phyloP scores from a whole-genome alignment of 2,329 filamentous ascomycete species.

The Coniochaeta pulveracea region DNA sequence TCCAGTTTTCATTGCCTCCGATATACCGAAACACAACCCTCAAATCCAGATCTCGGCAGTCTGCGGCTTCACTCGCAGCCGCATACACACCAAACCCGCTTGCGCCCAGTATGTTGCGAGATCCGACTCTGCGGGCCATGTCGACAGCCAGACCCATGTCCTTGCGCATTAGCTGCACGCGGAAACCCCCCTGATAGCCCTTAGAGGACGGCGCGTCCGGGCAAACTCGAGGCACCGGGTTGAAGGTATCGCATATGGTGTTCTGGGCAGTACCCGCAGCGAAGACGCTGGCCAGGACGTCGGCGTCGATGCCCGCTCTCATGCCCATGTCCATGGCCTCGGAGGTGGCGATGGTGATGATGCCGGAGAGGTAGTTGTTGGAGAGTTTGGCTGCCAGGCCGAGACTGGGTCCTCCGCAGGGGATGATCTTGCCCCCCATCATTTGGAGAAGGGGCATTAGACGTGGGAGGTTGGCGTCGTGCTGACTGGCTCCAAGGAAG shows the following conservation, averaged over 20 bases:
- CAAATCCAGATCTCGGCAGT: slow-evolving; percentile 42
- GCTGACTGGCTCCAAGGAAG: slow-evolving; percentile 19
- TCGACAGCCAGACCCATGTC: slow-evolving; percentile 44
- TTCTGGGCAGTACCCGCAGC: slow-evolving; percentile 18
- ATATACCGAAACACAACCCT: slow-evolving; percentile 46
- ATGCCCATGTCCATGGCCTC: slow-evolving; percentile 53
- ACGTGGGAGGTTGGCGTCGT: slow-evolving; percentile 25
- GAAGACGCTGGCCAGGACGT: slow-evolving; percentile 26
- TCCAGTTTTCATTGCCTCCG: slow-evolving; percentile 40
- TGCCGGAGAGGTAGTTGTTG: slow-evolving; percentile 49
- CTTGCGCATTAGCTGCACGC: slow-evolving; percentile 48
- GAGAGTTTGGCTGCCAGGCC: slow-evolving; percentile 48
- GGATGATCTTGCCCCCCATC: slow-evolving; percentile 42
- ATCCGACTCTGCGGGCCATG: slow-evolving; percentile 39
- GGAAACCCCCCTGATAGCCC: slow-evolving; percentile 37
- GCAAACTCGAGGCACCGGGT: slow-evolving; percentile 21
- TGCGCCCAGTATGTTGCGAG: slow-evolving; percentile 35
- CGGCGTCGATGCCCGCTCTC: slow-evolving; percentile 40
- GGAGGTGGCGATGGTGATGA: slow-evolving; percentile 45
- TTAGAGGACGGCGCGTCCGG: slow-evolving; percentile 17
- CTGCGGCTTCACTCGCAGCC: slow-evolving; percentile 34
- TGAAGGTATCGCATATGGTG: slow-evolving; percentile 19
- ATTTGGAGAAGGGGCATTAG: slow-evolving; percentile 30
- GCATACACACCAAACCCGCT: slow-evolving; percentile 38
- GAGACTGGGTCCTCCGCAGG: slow-evolving; percentile 42